Evolutionary conservation across 495 filamentous ascomycete genomes (phyloP).

Genomic region (Penicillium malachiteum): DNA sequence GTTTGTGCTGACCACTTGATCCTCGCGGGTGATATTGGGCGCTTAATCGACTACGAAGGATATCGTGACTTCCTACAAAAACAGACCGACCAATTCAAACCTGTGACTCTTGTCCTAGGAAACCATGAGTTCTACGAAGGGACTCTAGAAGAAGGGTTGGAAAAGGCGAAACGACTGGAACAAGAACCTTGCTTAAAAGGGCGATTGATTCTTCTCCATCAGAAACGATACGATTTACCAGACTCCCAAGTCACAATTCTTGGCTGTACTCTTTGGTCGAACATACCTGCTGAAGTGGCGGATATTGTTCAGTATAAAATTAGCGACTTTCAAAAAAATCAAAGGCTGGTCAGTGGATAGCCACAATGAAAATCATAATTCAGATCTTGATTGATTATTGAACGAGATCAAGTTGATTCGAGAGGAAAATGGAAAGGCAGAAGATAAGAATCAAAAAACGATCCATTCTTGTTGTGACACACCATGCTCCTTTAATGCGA

Average conservation of each 20-base stretch:
- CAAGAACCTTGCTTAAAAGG: conserved; percentile 42
- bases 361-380: conserved; percentile 46
- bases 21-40: conserved; percentile 59
- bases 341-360: conserved; percentile 44
- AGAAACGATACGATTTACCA: conserved; percentile 40
- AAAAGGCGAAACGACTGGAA: conserved; percentile 42
- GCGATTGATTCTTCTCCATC: conserved; percentile 48
- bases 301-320: conserved; percentile 41
- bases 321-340: conserved; percentile 53
- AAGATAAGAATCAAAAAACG: conserved; percentile 11
- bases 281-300: conserved; percentile 35
- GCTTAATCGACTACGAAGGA: conserved; percentile 49
- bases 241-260: conserved; percentile 45
- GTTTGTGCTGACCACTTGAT: conserved; percentile 49
- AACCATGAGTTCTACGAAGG: conserved; percentile 60
- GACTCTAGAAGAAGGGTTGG: conserved; percentile 35
- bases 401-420: conserved; percentile 32
- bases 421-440: conserved; percentile 11
- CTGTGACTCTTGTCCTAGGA: conserved; percentile 55
- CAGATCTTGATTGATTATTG: conserved; percentile 48
- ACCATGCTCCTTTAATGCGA: conserved; percentile 40
- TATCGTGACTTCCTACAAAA: conserved; percentile 51
- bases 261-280: conserved; percentile 58
- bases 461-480: conserved; percentile 51
- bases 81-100: conserved; percentile 42